phyloP scores from a whole-genome alignment of 345 rosid genomes.

The Heritiera fomes region DNA sequence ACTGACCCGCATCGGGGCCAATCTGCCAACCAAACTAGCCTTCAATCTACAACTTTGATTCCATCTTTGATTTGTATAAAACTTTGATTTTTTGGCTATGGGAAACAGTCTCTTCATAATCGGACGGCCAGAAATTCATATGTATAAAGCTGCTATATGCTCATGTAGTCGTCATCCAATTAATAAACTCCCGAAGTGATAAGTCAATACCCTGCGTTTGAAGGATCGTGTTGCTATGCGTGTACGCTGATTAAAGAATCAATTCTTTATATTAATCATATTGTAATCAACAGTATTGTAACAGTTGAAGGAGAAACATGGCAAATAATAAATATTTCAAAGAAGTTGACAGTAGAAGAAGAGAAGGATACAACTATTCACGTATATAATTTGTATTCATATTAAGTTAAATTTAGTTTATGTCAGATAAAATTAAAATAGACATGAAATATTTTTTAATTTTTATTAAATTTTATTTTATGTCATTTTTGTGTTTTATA shows the following conservation, averaged over 20 bases:
- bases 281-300: neutral
- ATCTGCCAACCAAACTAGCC: too few relatives aligned
- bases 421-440: too few relatives aligned
- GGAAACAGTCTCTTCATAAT: too few relatives aligned
- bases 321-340: neutral
- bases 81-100: too few relatives aligned
- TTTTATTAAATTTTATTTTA: too few relatives aligned
- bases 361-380: too few relatives aligned
- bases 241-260: constrained; percentile 25
- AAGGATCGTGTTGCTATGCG: constrained; percentile 26
- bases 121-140: neutral
- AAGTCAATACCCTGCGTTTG: constrained; percentile 1
- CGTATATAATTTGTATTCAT: too few relatives aligned
- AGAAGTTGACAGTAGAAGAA: too few relatives aligned
- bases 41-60: neutral
- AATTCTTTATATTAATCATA: constrained; percentile 19
- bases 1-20: too few relatives aligned
- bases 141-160: neutral
- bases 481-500: too few relatives aligned
- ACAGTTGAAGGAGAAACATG: neutral
- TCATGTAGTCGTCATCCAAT: neutral
- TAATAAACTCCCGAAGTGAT: constrained; percentile 21
- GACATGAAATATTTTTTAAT: too few relatives aligned
- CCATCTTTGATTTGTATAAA: neutral
- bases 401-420: too few relatives aligned